These are phyloP conservation scores for Dendryphion nanum DNA, from an alignment of 2,329 filamentous ascomycete species.

Conservation along the genomic window DNA sequence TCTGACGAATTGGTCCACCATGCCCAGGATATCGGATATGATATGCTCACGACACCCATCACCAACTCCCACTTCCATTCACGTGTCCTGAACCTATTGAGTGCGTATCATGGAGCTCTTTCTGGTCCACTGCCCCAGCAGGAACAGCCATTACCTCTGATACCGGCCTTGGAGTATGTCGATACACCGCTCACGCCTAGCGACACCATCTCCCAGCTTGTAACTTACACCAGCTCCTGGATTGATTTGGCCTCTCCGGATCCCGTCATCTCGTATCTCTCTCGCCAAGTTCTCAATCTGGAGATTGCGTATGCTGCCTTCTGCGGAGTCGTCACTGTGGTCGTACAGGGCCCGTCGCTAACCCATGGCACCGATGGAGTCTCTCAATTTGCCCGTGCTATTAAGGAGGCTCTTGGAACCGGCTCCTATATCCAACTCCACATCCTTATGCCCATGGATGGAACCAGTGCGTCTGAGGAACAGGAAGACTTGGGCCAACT, in stretches of 20 bases:
- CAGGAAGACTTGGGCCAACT: conserved; percentile 54
- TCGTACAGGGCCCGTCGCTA: conserved; percentile 74
- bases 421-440: conserved; percentile 77
- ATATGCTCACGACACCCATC: conserved; percentile 75
- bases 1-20: conserved; percentile 64
- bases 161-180: conserved; percentile 69
- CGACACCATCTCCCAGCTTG: conserved; percentile 67
- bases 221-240: conserved; percentile 85
- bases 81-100: conserved; percentile 63
- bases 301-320: conserved; percentile 96
- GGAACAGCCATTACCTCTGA: conserved; percentile 44
- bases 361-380: conserved; percentile 58
- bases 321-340: conserved; percentile 80
- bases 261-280: conserved; percentile 79
- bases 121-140: conserved; percentile 44
- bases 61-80: conserved; percentile 72
- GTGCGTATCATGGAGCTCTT: conserved; percentile 51
- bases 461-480: conserved; percentile 62
- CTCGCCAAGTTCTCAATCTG: conserved; percentile 83
- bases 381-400: conserved; percentile 77
- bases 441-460: conserved; percentile 80
- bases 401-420: conserved; percentile 74
- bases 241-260: conserved; percentile 84
- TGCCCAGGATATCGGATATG: conserved; percentile 71
- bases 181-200: conserved; percentile 74